Percentiles rank a stretch among this genome's conserved stretches.
Evolutionary conservation across 2,329 filamentous ascomycete genomes (phyloP).

Genomic region (Epichloe gansuensis): DNA sequence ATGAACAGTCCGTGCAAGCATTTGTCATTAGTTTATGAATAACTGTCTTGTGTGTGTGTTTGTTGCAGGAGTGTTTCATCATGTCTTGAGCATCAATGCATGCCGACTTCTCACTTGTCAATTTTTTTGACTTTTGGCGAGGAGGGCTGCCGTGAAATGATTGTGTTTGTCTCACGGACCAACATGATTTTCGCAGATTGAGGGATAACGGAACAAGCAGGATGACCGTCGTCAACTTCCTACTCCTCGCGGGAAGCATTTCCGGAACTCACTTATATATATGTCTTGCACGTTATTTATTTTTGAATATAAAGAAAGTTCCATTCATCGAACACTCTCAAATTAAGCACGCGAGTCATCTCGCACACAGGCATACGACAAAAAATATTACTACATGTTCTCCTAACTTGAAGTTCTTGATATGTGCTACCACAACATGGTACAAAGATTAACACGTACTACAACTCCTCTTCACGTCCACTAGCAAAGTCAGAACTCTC

Average conservation of each 20-base stretch:
- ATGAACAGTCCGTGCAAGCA: slow-evolving; percentile 7
- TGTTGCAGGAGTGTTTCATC: background rate
- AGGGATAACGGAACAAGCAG: slow-evolving; percentile 49
- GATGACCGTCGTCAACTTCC: slow-evolving; percentile 43
- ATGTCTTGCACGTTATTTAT: background rate
- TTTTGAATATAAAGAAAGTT: slow-evolving; percentile 1
- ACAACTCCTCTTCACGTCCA: background rate
- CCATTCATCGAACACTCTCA: background rate
- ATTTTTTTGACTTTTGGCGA: background rate
- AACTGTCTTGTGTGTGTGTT: background rate
- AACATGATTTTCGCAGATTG: slow-evolving; percentile 30
- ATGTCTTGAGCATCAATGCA: background rate
- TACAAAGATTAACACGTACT: background rate
- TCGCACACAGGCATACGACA: too few relatives aligned
- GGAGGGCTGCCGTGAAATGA: background rate
- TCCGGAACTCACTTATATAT: background rate
- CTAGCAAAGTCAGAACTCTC: slow-evolving; percentile 1
- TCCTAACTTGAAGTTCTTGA: too few relatives aligned
- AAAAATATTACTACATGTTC: too few relatives aligned
- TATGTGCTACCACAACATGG: slow-evolving; percentile 3
- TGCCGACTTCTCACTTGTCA: background rate
- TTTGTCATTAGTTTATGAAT: background rate
- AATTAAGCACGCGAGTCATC: background rate
- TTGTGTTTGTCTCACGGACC: slow-evolving; percentile 2
- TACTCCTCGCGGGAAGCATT: slow-evolving; percentile 24